These are phyloP conservation scores for Bipolaris zeicola DNA, from an alignment of 2,329 filamentous ascomycete genomes.

Conservation along the genomic window DNA sequence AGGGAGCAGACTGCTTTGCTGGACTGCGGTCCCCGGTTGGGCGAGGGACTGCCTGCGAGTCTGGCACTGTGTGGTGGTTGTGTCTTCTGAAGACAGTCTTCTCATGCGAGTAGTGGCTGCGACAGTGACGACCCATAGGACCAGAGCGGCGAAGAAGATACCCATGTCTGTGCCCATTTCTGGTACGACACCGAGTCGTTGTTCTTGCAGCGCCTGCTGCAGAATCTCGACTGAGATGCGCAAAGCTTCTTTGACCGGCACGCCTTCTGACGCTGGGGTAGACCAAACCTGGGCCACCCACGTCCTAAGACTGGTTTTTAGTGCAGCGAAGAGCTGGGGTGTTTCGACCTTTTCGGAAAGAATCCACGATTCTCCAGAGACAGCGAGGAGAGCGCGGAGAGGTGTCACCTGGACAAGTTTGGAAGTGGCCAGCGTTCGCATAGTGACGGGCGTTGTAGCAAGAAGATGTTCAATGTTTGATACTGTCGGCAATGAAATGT, in stretches of 20 bases:
- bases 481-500: slow-evolving; percentile 16
- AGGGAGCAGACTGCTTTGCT: neutral
- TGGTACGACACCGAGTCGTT: slow-evolving; percentile 20
- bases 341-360: slow-evolving; percentile 50
- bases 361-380: slow-evolving; percentile 54
- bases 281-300: slow-evolving; percentile 47
- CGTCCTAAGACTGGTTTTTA: slow-evolving; percentile 40
- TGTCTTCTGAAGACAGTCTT: slow-evolving; percentile 8
- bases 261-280: slow-evolving; percentile 10
- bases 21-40: slow-evolving; percentile 1
- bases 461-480: slow-evolving; percentile 34
- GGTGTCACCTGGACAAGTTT: slow-evolving; percentile 49
- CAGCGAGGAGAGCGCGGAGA: slow-evolving; percentile 50
- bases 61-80: slow-evolving; percentile 8
- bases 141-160: slow-evolving; percentile 43
- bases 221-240: slow-evolving; percentile 34
- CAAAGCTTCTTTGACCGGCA: slow-evolving; percentile 34
- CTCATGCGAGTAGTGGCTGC: slow-evolving; percentile 30
- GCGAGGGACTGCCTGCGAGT: slow-evolving; percentile 23
- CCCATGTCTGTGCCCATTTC: slow-evolving; percentile 43
- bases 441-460: slow-evolving; percentile 27
- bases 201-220: slow-evolving; percentile 30
- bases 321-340: slow-evolving; percentile 36
- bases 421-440: slow-evolving; percentile 42
- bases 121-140: slow-evolving; percentile 45